Evolutionary conservation across 2,329 filamentous ascomycete species (phyloP), one percentile per base, ranked within the genome.

Genomic region (Didymella glomerata): DNA sequence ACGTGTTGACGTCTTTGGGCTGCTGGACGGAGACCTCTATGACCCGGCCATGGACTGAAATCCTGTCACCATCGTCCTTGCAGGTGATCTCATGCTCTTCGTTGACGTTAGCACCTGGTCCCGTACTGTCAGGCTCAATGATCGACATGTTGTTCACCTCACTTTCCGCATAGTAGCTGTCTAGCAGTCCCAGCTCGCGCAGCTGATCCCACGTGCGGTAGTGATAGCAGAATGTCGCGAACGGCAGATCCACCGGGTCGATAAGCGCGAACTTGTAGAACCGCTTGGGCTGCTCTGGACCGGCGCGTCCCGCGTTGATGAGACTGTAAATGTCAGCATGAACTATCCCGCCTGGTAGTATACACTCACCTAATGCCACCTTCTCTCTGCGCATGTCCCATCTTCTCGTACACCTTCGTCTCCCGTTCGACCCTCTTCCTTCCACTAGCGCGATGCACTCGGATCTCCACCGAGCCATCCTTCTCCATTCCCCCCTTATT

Each of bases 231-330:
- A 84, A 82, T 1, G 70, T 79, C 4, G 75, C 81, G 59, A 81
- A 83, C 2, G 83, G 83, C 63, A 76, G 67, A 62, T 84, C 80
- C 7, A 79, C 51, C 1, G 81, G 76, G 66, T 85, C 82, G 20
- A 83, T 68, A 18, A 85, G 76, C 1, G 81, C 78, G 51, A 83
- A 84, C 50, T 77, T 78, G 68, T 84, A 84, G 67, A 77, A 81
- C 3, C 76, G 72, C 60, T 77, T 78, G 9, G 79, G 80, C 11
- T 80, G 75, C 32, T 77, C 70, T 32, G 67, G 61, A 48, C 76
- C 76, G 9, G 79, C 68, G 22, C 68, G 66, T 4, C 79, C 79
- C 38, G 72, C 78, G 49, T 71, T 74, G 27, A 75, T 60, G 8
- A 81, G 69, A 18, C 77, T 80, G 47, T 11, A 1, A 3, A 5